phyloP scores from a whole-genome alignment of 176 grass and related monocot species.

The Phoenix roebelenii region DNA sequence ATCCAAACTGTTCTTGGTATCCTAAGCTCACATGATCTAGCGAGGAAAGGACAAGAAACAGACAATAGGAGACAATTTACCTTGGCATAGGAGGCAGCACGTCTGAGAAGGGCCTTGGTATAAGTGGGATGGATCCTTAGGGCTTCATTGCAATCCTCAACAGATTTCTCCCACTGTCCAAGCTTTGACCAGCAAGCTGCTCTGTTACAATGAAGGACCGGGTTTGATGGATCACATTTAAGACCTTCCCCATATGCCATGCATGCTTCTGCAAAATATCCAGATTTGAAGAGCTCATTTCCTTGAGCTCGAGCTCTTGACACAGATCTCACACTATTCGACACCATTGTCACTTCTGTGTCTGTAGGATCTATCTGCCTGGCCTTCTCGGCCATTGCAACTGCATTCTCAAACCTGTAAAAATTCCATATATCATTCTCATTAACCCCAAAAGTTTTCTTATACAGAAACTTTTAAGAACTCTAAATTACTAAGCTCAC shows the following conservation, averaged over 20 bases:
- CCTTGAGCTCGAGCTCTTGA: slow-evolving; percentile 69
- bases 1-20: no score
- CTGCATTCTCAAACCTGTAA: slow-evolving; percentile 77
- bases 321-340: slow-evolving; percentile 69
- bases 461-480: neutral
- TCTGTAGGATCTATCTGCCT: slow-evolving; percentile 57
- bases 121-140: slow-evolving; percentile 81
- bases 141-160: slow-evolving; percentile 86
- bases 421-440: slow-evolving; percentile 2
- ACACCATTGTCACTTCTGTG: slow-evolving; percentile 39
- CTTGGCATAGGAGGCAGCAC: slow-evolving; percentile 71
- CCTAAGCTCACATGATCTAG: neutral
- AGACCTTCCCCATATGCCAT: slow-evolving; percentile 92
- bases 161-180: slow-evolving; percentile 64
- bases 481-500: slow-evolving; percentile 29
- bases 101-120: slow-evolving; percentile 90
- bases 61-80: slow-evolving; percentile 22
- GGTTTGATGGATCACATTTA: slow-evolving; percentile 68
- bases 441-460: neutral
- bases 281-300: slow-evolving; percentile 80
- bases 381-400: slow-evolving; percentile 70
- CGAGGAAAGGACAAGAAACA: no score
- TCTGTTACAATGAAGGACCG: slow-evolving; percentile 86
- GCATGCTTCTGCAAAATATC: slow-evolving; percentile 72
- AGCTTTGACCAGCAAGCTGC: slow-evolving; percentile 89